These are phyloP conservation scores for Baudoinia panamericana DNA, from an alignment of 495 filamentous ascomycete genomes.

Conservation along the genomic window DNA sequence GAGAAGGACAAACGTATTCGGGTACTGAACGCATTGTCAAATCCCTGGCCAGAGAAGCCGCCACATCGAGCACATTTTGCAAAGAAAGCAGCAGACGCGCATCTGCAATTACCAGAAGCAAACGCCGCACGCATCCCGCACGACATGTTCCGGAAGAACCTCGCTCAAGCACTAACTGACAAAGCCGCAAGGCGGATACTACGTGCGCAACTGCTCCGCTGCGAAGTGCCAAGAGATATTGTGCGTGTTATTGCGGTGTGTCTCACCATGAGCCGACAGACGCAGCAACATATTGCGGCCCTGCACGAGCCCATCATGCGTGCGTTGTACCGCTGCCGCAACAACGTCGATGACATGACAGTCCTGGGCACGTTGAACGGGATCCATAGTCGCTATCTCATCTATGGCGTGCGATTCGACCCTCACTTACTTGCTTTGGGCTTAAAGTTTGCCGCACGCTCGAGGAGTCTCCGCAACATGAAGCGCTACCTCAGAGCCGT, in stretches of 20 bases:
- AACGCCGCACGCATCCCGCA: slow-evolving; percentile 8
- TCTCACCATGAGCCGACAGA: slow-evolving; percentile 7
- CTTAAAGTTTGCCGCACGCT: slow-evolving; percentile 21
- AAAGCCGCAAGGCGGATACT: slow-evolving; percentile 16
- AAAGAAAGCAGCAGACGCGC: not conserved
- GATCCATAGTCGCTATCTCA: slow-evolving; percentile 14
- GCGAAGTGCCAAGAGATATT: slow-evolving; percentile 15
- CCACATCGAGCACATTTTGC: not conserved
- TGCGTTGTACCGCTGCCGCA: slow-evolving; percentile 19
- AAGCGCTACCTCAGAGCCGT: slow-evolving; percentile 18
- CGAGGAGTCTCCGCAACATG: slow-evolving; percentile 15
- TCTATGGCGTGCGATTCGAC: slow-evolving; percentile 7
- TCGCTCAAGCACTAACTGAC: not conserved
- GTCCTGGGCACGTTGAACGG: slow-evolving; percentile 17
- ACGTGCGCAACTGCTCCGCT: slow-evolving; percentile 15
- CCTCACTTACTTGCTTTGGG: slow-evolving; percentile 13
- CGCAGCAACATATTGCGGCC: not conserved
- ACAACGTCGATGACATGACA: slow-evolving; percentile 9
- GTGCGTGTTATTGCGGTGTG: slow-evolving; percentile 13
- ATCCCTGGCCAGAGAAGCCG: slow-evolving; percentile 12
- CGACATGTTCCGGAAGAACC: slow-evolving; percentile 3
- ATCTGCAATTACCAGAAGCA: not conserved
- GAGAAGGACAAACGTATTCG: slow-evolving; percentile 6
- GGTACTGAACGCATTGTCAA: slow-evolving; percentile 9
- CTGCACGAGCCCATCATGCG: slow-evolving; percentile 16